A percentile compares a stretch with the other conserved stretches of the same genome.
Conservation (phyloP, 805 yeast species). For the Yamadazyma sp. region DNA sequence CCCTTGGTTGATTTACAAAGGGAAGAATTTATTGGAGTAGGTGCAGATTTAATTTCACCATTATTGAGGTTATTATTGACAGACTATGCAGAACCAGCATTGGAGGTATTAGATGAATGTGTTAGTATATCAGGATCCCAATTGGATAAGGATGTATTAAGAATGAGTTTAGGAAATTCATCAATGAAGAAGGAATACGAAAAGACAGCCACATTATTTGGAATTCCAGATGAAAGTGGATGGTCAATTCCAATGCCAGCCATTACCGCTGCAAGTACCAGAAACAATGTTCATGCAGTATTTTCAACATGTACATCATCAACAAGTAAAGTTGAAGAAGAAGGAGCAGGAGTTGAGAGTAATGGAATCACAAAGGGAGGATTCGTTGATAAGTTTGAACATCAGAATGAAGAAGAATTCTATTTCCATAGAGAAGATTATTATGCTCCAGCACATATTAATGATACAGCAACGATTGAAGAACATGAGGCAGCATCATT, state of each 20-base stretch:
- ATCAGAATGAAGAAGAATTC: conserved; percentile 32
- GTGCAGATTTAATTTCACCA: conserved; percentile 94
- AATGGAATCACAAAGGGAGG: too few species aligned
- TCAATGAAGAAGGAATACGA: conserved; percentile 78
- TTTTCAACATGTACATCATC: conserved; percentile 73
- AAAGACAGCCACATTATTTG: conserved; percentile 84
- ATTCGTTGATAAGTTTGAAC: conserved; percentile 1
- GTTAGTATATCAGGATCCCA: conserved; percentile 84
- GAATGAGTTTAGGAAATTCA: conserved; percentile 86
- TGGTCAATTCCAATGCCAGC: conserved; percentile 98
- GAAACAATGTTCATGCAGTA: conserved; percentile 94
- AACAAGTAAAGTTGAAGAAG: conserved; percentile 30
- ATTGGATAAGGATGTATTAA: conserved; percentile 83
- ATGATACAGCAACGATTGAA: conserved; percentile 45
- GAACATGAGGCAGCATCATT: conserved; percentile 72
- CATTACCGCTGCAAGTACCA: conserved; percentile 78
- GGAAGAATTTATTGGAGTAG: conserved; percentile 82
- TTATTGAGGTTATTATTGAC: conserved; percentile 74
- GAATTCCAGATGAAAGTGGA: conserved; percentile 92
- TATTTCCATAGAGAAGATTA: conserved; percentile 63
- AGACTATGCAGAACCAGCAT: conserved; percentile 83
- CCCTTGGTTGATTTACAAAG: conserved; percentile 74
- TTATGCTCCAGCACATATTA: conserved; percentile 39
- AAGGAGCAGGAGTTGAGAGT: conserved; percentile 19
- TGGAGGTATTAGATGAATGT: conserved; percentile 86